Evolutionary conservation across 306 rosid species (phyloP).

Genomic region (Rosa rugosa): DNA sequence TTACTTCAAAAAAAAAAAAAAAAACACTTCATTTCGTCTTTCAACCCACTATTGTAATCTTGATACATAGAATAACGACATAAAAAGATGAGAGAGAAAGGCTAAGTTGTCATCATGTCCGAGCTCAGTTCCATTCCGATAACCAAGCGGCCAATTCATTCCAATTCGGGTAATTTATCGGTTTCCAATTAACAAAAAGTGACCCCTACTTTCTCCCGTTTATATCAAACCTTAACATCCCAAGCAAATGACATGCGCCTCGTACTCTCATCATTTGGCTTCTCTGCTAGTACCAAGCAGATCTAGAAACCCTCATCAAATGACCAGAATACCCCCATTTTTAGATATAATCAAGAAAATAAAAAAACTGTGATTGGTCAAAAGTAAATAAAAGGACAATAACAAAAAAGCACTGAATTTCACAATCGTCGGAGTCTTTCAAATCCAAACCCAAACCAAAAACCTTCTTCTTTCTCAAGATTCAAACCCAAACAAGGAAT

Average conservation of each 20-base stretch:
- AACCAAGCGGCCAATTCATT: too few relatives aligned
- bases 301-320: not conserved
- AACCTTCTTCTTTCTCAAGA: not conserved
- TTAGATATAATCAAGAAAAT: not conserved
- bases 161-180: too few relatives aligned
- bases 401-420: not conserved
- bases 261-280: not conserved
- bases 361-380: not conserved
- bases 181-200: too few relatives aligned
- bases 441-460: not conserved
- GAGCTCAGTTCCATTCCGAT: too few relatives aligned
- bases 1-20: too few relatives aligned
- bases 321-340: not conserved
- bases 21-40: too few relatives aligned
- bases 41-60: too few relatives aligned
- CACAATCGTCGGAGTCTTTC: not conserved
- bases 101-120: too few relatives aligned
- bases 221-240: not conserved
- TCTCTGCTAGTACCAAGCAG: not conserved
- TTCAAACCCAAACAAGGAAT: slow-evolving; percentile 11
- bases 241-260: not conserved
- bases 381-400: not conserved
- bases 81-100: too few relatives aligned
- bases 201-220: not conserved
- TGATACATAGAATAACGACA: too few relatives aligned